A percentile compares a stretch with the other conserved stretches of the same genome.
Evolutionary conservation across 2,329 filamentous ascomycete genomes (phyloP).

Genomic region (Sclerotinia sclerotiorum): DNA sequence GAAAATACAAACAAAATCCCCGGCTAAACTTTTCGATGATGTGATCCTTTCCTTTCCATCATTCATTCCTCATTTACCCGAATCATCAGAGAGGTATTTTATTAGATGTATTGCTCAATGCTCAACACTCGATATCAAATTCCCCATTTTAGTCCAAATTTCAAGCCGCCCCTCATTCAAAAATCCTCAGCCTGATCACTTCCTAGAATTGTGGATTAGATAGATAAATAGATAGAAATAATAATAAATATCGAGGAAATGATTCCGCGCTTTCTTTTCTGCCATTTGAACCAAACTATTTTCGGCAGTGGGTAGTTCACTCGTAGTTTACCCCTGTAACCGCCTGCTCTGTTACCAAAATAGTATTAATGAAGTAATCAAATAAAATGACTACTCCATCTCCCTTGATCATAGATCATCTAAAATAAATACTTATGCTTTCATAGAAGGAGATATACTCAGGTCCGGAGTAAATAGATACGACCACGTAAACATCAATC

Average conservation of each 20-base stretch:
- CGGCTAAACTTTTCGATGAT: constrained; percentile 1
- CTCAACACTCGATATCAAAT: not conserved
- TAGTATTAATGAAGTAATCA: constrained; percentile 11
- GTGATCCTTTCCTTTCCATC: not conserved
- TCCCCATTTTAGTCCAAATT: not conserved
- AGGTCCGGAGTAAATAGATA: constrained; percentile 6
- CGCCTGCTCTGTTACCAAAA: constrained; percentile 10
- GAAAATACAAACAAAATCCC: not conserved
- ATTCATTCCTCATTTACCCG: not conserved
- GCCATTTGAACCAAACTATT: constrained; percentile 15
- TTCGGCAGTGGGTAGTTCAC: not conserved
- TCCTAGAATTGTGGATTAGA: constrained; percentile 1
- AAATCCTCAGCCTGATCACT: constrained; percentile 18
- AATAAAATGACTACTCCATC: not conserved
- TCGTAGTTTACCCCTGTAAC: not conserved
- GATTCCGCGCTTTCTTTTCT: constrained; percentile 18
- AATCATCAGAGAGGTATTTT: not conserved
- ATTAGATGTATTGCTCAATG: not conserved
- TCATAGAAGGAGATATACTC: constrained; percentile 10
- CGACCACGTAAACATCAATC: not conserved
- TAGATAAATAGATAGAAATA: too few relatives aligned
- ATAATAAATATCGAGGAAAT: not conserved
- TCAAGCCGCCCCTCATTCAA: constrained; percentile 5
- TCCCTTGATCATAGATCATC: constrained; percentile 10
- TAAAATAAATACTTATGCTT: not conserved